Base-by-base conservation (phyloP, 2,329 filamentous ascomycete genomes). In the Aspergillus ustus region DNA sequence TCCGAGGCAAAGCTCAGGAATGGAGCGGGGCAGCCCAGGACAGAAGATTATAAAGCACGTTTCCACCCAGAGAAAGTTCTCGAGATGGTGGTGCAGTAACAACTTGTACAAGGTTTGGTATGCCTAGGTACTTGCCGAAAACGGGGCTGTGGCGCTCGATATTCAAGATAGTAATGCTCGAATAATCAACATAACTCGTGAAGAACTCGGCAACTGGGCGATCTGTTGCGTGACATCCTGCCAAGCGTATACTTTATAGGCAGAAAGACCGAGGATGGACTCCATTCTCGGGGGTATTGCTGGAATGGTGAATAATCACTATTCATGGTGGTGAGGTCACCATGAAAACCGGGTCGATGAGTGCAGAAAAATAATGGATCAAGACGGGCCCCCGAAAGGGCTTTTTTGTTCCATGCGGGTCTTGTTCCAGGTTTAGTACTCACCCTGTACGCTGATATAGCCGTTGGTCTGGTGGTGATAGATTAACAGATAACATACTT, bases 231-330 rank as follows among this genome's bases (percentile, higher is more conserved):
- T 51, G 51, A 34, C 29, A 66, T 67, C 63, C 68, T 70, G 69
- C 70, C 49, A 57, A 53, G 63, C 37, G 34, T 13, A 13, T 65
- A 65, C 70, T 46, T 67, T 70, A 66, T 68, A 52, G 72, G 71
- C 53, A 72, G 59, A 63, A 70, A 45, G 56, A 66, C 72, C 72
- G 71, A 64, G 55, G 57, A 51, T 51, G 44, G 22, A 49, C 53
- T 54, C 59, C 52, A 60, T 60, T 22, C 54, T 54, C 59, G 59
- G 54, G 22, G 54, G 53, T 60, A 56, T 60, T 60, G 52, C 58
- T 52, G 20, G 48, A 52, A 56, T 40, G 57, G 45, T n/a, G 28
- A 40, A 52, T 13, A n/a, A 25, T 9, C 20, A 48, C 11, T 4
- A 48, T 48, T 22, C 22, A 4, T 28, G 29, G 11, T 34, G 29